Percentiles rank a stretch among this genome's conserved stretches.
These are phyloP conservation scores for Penicillium maclennaniae DNA, from an alignment of 495 filamentous ascomycete genomes.

Conservation along the genomic window DNA sequence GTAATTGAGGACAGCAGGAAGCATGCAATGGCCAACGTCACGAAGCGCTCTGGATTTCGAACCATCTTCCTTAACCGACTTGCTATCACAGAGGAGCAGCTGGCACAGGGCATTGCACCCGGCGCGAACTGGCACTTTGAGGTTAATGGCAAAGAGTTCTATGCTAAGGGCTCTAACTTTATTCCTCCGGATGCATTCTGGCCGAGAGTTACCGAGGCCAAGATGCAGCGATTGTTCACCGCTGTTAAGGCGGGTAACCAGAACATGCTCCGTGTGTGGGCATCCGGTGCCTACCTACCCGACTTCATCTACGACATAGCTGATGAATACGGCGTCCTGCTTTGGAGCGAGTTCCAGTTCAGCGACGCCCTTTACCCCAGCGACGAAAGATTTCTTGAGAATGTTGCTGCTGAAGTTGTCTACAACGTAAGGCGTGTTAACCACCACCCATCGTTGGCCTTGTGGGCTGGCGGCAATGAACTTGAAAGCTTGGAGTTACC, in stretches of 20 bases:
- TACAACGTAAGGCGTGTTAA: slow-evolving; percentile 63
- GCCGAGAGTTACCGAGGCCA: slow-evolving; percentile 55
- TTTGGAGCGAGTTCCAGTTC: slow-evolving; percentile 69
- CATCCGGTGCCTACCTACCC: slow-evolving; percentile 58
- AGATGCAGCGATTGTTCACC: slow-evolving; percentile 53
- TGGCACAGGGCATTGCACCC: slow-evolving; percentile 55
- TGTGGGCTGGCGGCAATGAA: slow-evolving; percentile 68
- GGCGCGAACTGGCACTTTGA: slow-evolving; percentile 69
- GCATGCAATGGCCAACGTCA: slow-evolving; percentile 34
- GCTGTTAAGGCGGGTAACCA: slow-evolving; percentile 57
- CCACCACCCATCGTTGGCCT: slow-evolving; percentile 63
- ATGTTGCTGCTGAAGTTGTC: slow-evolving; percentile 52
- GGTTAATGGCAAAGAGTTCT: slow-evolving; percentile 65
- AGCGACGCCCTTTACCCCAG: slow-evolving; percentile 62
- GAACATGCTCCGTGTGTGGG: slow-evolving; percentile 70
- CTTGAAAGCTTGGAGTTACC: slow-evolving; percentile 55
- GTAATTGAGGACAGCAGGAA: slow-evolving; percentile 33
- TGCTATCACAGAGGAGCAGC: slow-evolving; percentile 54
- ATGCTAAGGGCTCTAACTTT: slow-evolving; percentile 64
- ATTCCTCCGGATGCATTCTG: slow-evolving; percentile 67
- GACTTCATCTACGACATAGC: slow-evolving; percentile 69
- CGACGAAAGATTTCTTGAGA: slow-evolving; percentile 53
- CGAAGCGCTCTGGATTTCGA: slow-evolving; percentile 60
- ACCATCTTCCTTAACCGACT: slow-evolving; percentile 63
- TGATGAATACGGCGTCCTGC: slow-evolving; percentile 60